phyloP scores from a whole-genome alignment of 441 rosid genomes.

The Erysimum cheiri region DNA sequence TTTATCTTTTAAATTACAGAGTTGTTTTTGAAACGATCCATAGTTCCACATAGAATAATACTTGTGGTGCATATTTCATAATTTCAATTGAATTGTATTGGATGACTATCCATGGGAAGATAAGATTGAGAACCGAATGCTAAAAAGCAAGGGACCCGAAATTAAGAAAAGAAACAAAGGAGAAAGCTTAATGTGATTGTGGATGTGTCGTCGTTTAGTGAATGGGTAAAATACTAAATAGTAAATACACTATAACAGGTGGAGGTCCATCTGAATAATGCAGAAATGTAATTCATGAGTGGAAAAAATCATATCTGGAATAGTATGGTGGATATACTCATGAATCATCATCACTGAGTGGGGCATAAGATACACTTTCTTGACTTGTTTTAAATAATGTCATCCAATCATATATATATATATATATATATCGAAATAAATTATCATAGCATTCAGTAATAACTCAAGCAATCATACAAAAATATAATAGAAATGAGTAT shows the following conservation, averaged over 20 bases:
- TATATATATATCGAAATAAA: background rate
- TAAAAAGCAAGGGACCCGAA: background rate
- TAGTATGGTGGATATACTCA: background rate
- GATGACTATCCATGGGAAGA: background rate
- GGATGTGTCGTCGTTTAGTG: background rate
- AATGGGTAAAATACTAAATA: background rate
- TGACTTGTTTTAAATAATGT: background rate
- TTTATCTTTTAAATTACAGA: background rate
- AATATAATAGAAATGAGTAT: background rate
- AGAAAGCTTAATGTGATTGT: background rate
- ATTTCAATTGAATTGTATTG: background rate
- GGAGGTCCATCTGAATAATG: slow-evolving; percentile 3
- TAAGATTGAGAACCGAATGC: background rate
- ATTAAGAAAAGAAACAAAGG: background rate
- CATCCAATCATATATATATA: background rate
- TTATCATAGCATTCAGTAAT: background rate
- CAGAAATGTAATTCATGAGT: background rate
- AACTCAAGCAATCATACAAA: background rate
- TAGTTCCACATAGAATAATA: background rate
- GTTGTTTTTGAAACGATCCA: background rate
- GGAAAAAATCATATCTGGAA: background rate
- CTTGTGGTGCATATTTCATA: background rate
- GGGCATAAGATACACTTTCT: background rate
- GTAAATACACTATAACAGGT: background rate
- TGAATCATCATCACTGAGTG: background rate